These are phyloP conservation scores for Penicillium paneum DNA, from an alignment of 2,329 filamentous ascomycete species.

Conservation along the genomic window DNA sequence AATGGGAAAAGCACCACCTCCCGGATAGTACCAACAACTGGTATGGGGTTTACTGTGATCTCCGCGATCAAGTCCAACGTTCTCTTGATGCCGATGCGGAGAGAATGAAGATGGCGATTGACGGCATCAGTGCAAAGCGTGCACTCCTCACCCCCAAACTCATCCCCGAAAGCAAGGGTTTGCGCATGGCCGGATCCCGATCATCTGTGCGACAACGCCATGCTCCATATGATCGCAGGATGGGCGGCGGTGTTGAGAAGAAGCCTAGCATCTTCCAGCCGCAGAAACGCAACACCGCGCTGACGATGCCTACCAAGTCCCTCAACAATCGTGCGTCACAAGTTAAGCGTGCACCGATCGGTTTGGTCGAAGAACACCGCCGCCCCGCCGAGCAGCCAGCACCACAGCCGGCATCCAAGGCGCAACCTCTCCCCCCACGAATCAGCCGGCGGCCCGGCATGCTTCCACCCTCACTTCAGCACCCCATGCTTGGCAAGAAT, in stretches of 20 bases:
- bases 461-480: background rate
- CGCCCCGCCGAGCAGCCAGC: conserved; percentile 22
- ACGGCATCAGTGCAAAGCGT: conserved; percentile 57
- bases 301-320: conserved; percentile 42
- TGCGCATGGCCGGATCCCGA: conserved; percentile 29
- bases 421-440: conserved; percentile 5
- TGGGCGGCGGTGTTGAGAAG: conserved; percentile 35
- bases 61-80: conserved; percentile 58
- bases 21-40: conserved; percentile 68
- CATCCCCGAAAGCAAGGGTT: conserved; percentile 36
- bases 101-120: conserved; percentile 56
- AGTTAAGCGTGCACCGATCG: conserved; percentile 39
- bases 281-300: conserved; percentile 35
- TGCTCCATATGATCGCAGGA: conserved; percentile 32
- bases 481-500: conserved; percentile 12
- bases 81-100: conserved; percentile 58
- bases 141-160: conserved; percentile 58
- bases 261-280: conserved; percentile 36
- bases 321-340: conserved; percentile 39
- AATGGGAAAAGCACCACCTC: conserved; percentile 62
- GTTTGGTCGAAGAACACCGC: conserved; percentile 43
- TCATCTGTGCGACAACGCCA: conserved; percentile 32
- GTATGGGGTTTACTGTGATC: conserved; percentile 72
- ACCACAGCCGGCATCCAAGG: conserved; percentile 9
- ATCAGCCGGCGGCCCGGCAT: background rate